Conservation (phyloP, 2,329 filamentous ascomycete species). For the Ilyonectria sp. region DNA sequence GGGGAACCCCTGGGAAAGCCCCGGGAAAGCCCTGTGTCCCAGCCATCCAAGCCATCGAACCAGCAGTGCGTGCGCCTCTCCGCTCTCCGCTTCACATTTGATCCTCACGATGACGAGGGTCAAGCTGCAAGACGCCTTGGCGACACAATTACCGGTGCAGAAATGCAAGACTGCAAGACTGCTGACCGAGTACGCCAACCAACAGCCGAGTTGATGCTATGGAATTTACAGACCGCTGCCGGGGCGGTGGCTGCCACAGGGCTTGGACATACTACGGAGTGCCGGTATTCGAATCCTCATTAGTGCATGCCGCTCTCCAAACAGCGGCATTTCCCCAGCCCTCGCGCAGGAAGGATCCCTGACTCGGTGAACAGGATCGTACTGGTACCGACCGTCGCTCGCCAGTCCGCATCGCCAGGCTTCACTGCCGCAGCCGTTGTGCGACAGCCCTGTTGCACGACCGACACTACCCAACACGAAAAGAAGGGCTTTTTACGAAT, state of each 20-base stretch:
- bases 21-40: conserved; percentile 19
- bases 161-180: not conserved
- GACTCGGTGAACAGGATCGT: conserved; percentile 8
- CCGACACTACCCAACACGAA: not conserved
- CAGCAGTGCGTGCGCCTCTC: conserved; percentile 30
- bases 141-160: not conserved
- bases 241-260: not conserved
- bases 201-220: not conserved
- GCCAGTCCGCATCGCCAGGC: not conserved
- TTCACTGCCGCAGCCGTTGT: conserved; percentile 4
- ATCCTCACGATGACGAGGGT: conserved; percentile 14
- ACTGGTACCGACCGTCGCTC: conserved; percentile 3
- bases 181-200: not conserved
- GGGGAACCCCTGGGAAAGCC: conserved; percentile 1
- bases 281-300: no score
- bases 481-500: not conserved
- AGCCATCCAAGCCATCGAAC: conserved; percentile 36
- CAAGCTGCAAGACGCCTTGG: not conserved
- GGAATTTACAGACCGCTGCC: not conserved
- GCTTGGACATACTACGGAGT: not conserved
- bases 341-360: conserved; percentile 5
- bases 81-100: conserved; percentile 7
- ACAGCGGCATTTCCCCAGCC: conserved; percentile 12
- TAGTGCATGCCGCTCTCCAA: not conserved
- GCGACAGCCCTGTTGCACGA: conserved; percentile 5